Conservation (phyloP, 2,329 filamentous ascomycete genomes). For the Aspergillus felis region DNA sequence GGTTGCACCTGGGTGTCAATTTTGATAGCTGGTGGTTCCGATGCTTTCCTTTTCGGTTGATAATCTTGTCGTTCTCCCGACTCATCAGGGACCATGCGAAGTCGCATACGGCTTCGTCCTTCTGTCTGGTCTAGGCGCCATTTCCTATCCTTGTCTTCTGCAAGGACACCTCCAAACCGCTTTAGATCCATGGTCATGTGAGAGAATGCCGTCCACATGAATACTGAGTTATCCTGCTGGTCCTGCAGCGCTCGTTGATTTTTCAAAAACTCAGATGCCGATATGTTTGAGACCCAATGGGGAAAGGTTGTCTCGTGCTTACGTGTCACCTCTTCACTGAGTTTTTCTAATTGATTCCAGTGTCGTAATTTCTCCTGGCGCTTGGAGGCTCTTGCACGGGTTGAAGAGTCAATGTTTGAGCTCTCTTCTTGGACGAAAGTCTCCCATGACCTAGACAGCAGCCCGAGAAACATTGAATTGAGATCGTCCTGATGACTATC, state of each 20-base stretch:
- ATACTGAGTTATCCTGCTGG: slow-evolving; percentile 82
- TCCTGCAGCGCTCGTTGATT: slow-evolving; percentile 87
- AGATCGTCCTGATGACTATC: slow-evolving; percentile 75
- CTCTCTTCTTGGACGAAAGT: slow-evolving; percentile 83
- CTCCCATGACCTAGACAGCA: slow-evolving; percentile 80
- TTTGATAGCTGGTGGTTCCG: slow-evolving; percentile 46
- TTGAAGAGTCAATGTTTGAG: slow-evolving; percentile 69
- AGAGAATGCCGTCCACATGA: slow-evolving; percentile 69
- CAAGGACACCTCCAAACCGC: slow-evolving; percentile 77
- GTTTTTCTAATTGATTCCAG: slow-evolving; percentile 69
- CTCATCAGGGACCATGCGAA: slow-evolving; percentile 78
- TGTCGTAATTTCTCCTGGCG: slow-evolving; percentile 77
- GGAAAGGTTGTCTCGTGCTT: slow-evolving; percentile 84
- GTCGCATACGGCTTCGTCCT: slow-evolving; percentile 89
- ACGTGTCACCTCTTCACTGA: slow-evolving; percentile 66
- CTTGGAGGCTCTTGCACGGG: slow-evolving; percentile 64
- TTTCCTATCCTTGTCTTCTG: slow-evolving; percentile 60
- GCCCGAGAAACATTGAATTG: slow-evolving; percentile 76
- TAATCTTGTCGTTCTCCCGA: slow-evolving; percentile 67
- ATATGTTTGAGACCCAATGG: slow-evolving; percentile 94
- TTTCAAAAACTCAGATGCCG: slow-evolving; percentile 85
- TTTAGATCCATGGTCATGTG: slow-evolving; percentile 75
- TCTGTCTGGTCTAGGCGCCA: slow-evolving; percentile 97
- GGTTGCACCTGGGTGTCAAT: slow-evolving; percentile 44
- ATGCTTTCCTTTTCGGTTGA: slow-evolving; percentile 76